Base-by-base conservation (phyloP, 192 early-diverging fungal genomes). In the Dimargaris cristalligena region DNA sequence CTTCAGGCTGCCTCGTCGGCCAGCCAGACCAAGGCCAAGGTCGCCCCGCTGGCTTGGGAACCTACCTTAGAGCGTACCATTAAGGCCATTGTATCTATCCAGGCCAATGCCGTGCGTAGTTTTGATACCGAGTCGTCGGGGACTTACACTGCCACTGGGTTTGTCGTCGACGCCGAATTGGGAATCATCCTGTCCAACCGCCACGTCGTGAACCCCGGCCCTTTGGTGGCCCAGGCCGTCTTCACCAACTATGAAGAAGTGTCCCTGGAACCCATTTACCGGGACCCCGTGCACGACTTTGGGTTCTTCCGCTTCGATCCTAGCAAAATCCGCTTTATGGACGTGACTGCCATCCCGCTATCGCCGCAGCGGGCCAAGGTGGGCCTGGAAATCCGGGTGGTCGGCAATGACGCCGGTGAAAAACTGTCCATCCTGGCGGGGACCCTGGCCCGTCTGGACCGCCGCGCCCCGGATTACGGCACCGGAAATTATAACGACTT, bases 281-380 rank as follows among this genome's bases (percentile, higher is more conserved):
- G 85, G 46, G 87, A 89, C 59, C 87, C 87, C 0, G 75, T 89
- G 41, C 87, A 89, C 64, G 87, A 89, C 71, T 89, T 87, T 83
- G 85, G 85, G 4, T 85, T 90, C 60, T 70, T 87, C 61, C 71
- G 78, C 67, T 90, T 85, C 51, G 82, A 90, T 60, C 81, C 79
- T 4, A 59, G 62, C 30, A 70, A 80, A 61, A 67, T 89, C 47
- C 78, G 83, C 57, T 83, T 81, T 60, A 86, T 85, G 78, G 65
- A 81, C 20, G 64, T 87, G 3, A 67, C 72, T 11, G 75, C 81
- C 58, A 88, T 90, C 55, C 67, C 71, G 26, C 71, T 90, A 30
- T 73, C 74, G 28, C 86, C 88, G 0, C 79, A 83, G 52, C 56
- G 72, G 2, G 86, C 83, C 20, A 78, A 78, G 45, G 83, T 87